A percentile compares a stretch with the other conserved stretches of the same genome.
Conservation (phyloP, 352 stramenopile species). For the Pythium pyrilobum region DNA sequence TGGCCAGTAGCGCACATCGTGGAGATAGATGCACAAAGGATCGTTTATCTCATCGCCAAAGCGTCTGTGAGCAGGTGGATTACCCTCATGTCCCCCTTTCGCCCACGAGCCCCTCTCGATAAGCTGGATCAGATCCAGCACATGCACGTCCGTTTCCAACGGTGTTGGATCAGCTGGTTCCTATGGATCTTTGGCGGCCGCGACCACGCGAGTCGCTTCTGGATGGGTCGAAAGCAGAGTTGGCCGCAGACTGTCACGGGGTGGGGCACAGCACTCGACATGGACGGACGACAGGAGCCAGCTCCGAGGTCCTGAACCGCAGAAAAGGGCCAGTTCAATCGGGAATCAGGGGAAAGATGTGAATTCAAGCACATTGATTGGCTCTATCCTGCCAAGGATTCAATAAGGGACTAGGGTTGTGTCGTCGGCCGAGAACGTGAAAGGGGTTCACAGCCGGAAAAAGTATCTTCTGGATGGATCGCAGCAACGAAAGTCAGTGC, state of each 20-base stretch:
- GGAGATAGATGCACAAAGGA: too few species aligned
- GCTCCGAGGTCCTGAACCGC: slow-evolving; percentile 9
- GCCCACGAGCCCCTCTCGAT: background rate
- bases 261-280: slow-evolving; percentile 10
- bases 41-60: background rate
- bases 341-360: slow-evolving; percentile 23
- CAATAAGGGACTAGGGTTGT: slow-evolving; percentile 21
- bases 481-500: background rate
- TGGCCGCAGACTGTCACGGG: slow-evolving; percentile 19
- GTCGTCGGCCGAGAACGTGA: slow-evolving; percentile 1
- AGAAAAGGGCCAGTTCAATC: slow-evolving; percentile 19
- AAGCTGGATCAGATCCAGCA: slow-evolving; percentile 4
- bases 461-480: slow-evolving; percentile 27
- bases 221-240: slow-evolving; percentile 13
- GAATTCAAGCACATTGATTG: slow-evolving; percentile 15
- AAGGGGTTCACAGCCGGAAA: slow-evolving; percentile 11
- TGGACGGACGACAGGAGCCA: slow-evolving; percentile 23
- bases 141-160: background rate
- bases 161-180: background rate
- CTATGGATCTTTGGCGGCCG: slow-evolving; percentile 13
- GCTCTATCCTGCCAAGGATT: slow-evolving; percentile 14
- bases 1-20: too few species aligned
- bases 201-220: background rate
- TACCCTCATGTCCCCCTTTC: slow-evolving; percentile 9
- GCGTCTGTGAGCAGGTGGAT: background rate